Percentiles rank a stretch among this genome's conserved stretches.
Conservation (phyloP, 1,284 basidiomycete species). For the Leccinum angustisporum region DNA sequence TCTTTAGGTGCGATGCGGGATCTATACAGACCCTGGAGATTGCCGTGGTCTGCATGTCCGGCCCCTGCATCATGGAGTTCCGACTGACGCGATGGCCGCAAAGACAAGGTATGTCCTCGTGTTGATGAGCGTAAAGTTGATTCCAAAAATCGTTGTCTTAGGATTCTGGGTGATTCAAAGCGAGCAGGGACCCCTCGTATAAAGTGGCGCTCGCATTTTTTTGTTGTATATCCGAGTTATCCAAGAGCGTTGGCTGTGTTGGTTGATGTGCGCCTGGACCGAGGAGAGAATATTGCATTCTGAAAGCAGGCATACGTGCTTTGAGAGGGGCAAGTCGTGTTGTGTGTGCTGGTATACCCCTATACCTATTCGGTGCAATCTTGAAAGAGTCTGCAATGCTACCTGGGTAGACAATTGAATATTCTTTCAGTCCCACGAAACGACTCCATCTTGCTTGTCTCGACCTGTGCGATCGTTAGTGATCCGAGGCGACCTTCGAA, state of each 20-base stretch:
- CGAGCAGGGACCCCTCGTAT: constrained; percentile 10
- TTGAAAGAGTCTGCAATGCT: not conserved
- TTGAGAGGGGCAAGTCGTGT: not conserved
- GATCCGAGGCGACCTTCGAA: not conserved
- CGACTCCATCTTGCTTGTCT: not conserved
- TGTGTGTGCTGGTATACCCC: not conserved
- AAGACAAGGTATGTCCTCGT: constrained; percentile 20
- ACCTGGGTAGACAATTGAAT: not conserved
- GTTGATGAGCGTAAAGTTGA: not conserved
- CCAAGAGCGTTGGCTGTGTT: not conserved
- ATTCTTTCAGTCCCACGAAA: not conserved
- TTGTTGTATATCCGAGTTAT: not conserved
- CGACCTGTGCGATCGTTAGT: not conserved
- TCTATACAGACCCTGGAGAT: constrained; percentile 26
- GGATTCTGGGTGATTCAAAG: constrained; percentile 26
- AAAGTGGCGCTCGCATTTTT: not conserved
- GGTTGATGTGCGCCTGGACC: not conserved
- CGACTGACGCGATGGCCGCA: constrained; percentile 13
- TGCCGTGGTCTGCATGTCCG: constrained; percentile 20
- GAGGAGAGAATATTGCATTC: not conserved
- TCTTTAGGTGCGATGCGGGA: constrained; percentile 14
- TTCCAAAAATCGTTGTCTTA: constrained; percentile 3
- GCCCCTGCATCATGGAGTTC: constrained; percentile 29
- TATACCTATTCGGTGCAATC: not conserved
- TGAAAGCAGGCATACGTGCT: not conserved